These are phyloP conservation scores for Colletotrichum plurivorum DNA, from an alignment of 2,329 filamentous ascomycete genomes.

Conservation along the genomic window DNA sequence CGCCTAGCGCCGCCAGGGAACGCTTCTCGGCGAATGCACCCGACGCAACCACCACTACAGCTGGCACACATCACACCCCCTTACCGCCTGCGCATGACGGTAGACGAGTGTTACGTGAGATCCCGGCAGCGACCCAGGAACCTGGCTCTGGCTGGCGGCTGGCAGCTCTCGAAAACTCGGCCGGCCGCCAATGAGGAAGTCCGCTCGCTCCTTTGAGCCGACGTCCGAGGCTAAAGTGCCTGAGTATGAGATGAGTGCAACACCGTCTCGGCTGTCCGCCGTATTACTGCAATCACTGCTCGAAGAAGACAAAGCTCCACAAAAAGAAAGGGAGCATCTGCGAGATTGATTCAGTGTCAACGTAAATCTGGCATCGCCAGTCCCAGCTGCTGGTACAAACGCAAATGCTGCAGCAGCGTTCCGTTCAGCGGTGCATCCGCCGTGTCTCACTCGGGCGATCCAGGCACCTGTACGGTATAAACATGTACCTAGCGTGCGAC, in stretches of 20 bases:
- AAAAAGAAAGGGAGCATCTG: constrained; percentile 29
- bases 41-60: constrained; percentile 13
- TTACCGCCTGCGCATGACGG: constrained; percentile 33
- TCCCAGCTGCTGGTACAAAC: constrained; percentile 34
- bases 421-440: constrained; percentile 20
- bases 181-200: constrained; percentile 16
- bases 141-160: constrained; percentile 28
- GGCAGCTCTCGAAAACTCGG: constrained; percentile 6
- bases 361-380: constrained; percentile 33
- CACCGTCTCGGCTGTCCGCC: background rate
- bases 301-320: constrained; percentile 14
- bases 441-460: constrained; percentile 4
- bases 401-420: constrained; percentile 11
- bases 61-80: constrained; percentile 10
- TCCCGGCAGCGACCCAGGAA: constrained; percentile 36
- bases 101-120: constrained; percentile 38
- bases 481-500: background rate
- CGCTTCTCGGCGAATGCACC: constrained; percentile 28
- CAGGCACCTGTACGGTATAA: constrained; percentile 14
- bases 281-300: constrained; percentile 3
- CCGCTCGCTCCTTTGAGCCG: constrained; percentile 29
- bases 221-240: constrained; percentile 35
- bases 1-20: constrained; percentile 24
- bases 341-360: constrained; percentile 38
- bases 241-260: constrained; percentile 31